Percentiles rank a stretch among this genome's conserved stretches.
Conservation (phyloP, 2,329 filamentous ascomycete species). For the Phoma herbarum region DNA sequence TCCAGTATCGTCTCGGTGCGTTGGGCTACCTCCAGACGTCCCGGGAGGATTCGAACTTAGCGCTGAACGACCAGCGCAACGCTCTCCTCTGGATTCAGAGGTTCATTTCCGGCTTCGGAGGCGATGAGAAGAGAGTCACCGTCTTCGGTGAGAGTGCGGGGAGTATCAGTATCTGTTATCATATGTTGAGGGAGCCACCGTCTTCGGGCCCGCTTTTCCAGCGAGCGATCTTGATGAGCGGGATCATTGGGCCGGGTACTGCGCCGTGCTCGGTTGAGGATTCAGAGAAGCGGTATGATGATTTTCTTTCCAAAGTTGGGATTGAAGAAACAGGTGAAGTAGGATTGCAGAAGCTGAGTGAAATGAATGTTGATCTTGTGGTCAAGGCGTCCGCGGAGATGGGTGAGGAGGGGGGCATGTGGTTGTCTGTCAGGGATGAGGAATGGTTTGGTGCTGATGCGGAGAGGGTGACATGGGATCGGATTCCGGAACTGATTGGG, state of each 20-base stretch:
- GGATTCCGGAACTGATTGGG: slow-evolving; percentile 24
- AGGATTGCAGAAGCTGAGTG: slow-evolving; percentile 20
- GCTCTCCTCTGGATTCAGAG: slow-evolving; percentile 50
- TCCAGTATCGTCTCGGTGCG: slow-evolving; percentile 42
- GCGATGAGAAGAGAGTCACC: slow-evolving; percentile 43
- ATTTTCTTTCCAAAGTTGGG: slow-evolving; percentile 32
- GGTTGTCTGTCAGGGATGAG: slow-evolving; percentile 24
- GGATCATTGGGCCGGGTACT: slow-evolving; percentile 26
- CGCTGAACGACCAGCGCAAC: slow-evolving; percentile 42
- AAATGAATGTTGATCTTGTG: not conserved
- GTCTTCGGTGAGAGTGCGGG: slow-evolving; percentile 59
- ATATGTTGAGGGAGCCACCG: slow-evolving; percentile 31
- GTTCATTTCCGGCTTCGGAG: slow-evolving; percentile 49
- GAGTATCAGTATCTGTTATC: slow-evolving; percentile 29
- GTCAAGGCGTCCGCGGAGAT: slow-evolving; percentile 7
- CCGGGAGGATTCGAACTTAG: slow-evolving; percentile 45
- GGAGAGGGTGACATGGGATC: slow-evolving; percentile 31
- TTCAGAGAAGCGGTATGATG: slow-evolving; percentile 22
- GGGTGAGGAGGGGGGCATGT: slow-evolving; percentile 17
- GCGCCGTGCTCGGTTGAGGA: slow-evolving; percentile 18
- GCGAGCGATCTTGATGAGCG: slow-evolving; percentile 34
- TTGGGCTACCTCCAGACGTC: slow-evolving; percentile 53
- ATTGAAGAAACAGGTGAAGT: slow-evolving; percentile 26
- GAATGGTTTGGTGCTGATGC: slow-evolving; percentile 27
- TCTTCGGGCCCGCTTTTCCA: slow-evolving; percentile 29